Conservation (phyloP, 2,329 filamentous ascomycete genomes). For the Alternaria sp. region DNA sequence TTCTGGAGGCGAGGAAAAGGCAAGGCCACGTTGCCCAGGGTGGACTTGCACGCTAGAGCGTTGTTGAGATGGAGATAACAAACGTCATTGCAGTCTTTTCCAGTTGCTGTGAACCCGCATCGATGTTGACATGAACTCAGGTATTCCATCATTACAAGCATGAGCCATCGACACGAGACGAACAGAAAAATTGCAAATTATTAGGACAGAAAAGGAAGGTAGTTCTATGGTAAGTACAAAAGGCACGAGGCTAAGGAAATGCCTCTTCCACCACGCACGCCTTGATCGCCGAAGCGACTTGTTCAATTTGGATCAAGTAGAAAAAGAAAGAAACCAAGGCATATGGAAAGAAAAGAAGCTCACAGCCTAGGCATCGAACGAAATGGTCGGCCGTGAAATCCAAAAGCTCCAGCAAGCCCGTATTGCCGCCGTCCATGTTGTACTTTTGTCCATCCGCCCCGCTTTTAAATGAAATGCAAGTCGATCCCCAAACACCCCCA, state of each 20-base stretch:
- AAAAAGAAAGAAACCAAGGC: slow-evolving; percentile 17
- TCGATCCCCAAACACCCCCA: slow-evolving; percentile 46
- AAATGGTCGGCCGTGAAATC: slow-evolving; percentile 27
- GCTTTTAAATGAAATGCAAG: slow-evolving; percentile 40
- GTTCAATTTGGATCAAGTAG: slow-evolving; percentile 25
- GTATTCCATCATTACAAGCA: background rate
- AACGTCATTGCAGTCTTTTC: background rate
- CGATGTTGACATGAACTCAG: background rate
- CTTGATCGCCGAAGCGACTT: slow-evolving; percentile 17
- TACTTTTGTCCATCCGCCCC: slow-evolving; percentile 43
- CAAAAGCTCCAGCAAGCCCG: slow-evolving; percentile 32
- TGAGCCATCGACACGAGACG: background rate
- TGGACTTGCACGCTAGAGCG: background rate
- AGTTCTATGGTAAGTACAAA: slow-evolving; percentile 18
- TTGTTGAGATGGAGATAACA: background rate
- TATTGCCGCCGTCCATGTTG: slow-evolving; percentile 40
- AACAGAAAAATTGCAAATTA: background rate
- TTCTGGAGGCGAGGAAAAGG: background rate
- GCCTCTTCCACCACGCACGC: slow-evolving; percentile 13
- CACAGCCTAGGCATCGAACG: slow-evolving; percentile 18
- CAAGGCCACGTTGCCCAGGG: background rate
- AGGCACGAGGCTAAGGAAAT: slow-evolving; percentile 12
- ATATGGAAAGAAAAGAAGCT: slow-evolving; percentile 16
- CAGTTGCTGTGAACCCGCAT: background rate
- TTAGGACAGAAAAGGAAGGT: slow-evolving; percentile 14